Evolutionary conservation across 331 rosid genomes (phyloP).

Genomic region (Pyracantha coccinea): DNA sequence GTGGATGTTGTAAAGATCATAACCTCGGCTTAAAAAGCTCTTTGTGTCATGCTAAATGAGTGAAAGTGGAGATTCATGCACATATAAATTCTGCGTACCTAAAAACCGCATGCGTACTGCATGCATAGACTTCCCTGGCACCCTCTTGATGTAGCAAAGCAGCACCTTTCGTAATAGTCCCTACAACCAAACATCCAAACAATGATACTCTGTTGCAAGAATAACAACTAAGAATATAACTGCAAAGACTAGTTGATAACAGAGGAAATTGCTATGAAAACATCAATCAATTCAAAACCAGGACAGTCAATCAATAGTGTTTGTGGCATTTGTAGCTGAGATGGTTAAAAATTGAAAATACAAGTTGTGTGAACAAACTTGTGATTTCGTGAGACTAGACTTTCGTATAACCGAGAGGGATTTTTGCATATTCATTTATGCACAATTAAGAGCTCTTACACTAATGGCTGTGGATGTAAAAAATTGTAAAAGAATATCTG

Average conservation of each 20-base stretch:
- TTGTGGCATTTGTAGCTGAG: background rate
- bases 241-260: background rate
- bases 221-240: background rate
- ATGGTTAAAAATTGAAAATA: background rate
- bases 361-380: background rate
- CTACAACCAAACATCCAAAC: conserved; percentile 30
- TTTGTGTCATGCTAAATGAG: background rate
- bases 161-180: conserved; percentile 88
- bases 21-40: background rate
- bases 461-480: background rate
- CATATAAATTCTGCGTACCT: conserved; percentile 40
- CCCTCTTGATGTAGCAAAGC: conserved; percentile 89
- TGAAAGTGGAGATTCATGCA: background rate
- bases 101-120: conserved; percentile 91
- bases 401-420: background rate
- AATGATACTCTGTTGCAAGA: background rate
- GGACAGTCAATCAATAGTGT: background rate
- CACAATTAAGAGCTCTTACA: background rate
- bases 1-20: background rate
- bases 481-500: background rate
- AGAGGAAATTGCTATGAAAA: background rate
- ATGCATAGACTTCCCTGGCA: conserved; percentile 95
- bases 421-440: background rate
- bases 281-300: background rate
- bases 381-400: background rate